Base-by-base conservation (phyloP, 768 basidiomycete genomes). In the Epithele typhae region DNA sequence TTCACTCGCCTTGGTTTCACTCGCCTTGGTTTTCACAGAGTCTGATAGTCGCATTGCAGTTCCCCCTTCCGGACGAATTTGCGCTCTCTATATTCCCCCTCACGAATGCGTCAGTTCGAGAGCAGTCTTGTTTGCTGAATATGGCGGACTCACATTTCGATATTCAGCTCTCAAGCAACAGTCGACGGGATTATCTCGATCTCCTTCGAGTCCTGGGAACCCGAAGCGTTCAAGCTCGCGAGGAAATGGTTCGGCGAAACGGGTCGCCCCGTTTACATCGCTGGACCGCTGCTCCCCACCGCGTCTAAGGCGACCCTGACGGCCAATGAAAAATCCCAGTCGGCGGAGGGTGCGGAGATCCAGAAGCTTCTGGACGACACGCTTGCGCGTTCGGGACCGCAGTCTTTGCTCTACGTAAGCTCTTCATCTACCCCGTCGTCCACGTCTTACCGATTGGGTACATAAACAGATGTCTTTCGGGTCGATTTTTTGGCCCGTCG, bases 381-480 rank as follows among this genome's bases (percentile, higher is more conserved):
- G 1, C 39, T 56, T 18, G 14, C 42, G 24, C 30, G 18, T 15
- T 44, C 38, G 23, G 60, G 58, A 9, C 37, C 50, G 35, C 17
- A 49, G n/a, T 58, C 56, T 9, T 33, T 59, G 18, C 30, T 61
- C 18, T 61, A 59, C 34, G 60, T 55, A 33, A 37, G 58, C 38
- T 12, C 17, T 19, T 36, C 40, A 22, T 19, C 11, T 2, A 9
- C 5, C 17, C 14, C 27, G 25, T 32, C 15, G n/a, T 7, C 19
- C 2, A 32, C 7, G 27, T 33, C 12, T 17, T 8, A 19, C 25
- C 36, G 15, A 32, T 24, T 40, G 10, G 12, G 21, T 1, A 24
- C 5, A n/a, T 21, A 12, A 7, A 17, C 19, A 62, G 60, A 53
- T 59, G 32, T 57, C 60, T 6, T 59, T 62, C 33, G 60, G 60